Percentiles rank a stretch among this genome's conserved stretches.
Evolutionary conservation across 495 filamentous ascomycete species (phyloP).

Genomic region (Lophiostoma macrostomum): DNA sequence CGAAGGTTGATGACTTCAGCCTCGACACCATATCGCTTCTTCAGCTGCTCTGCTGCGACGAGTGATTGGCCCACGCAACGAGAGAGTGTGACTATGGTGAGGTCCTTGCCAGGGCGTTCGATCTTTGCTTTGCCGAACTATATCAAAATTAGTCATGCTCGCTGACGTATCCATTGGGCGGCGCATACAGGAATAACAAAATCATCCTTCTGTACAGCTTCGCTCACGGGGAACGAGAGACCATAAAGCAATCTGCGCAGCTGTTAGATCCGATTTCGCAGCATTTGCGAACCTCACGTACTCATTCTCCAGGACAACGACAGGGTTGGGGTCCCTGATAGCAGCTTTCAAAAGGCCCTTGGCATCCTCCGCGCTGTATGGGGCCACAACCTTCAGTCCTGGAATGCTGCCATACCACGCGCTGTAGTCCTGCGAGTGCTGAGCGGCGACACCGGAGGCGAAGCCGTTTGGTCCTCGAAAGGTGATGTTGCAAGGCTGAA

Average conservation of each 20-base stretch:
- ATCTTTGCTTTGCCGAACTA: slow-evolving; percentile 95
- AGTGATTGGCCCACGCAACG: slow-evolving; percentile 93
- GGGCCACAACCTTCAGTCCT: slow-evolving; percentile 91
- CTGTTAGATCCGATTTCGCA: slow-evolving; percentile 27
- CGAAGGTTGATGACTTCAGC: slow-evolving; percentile 97
- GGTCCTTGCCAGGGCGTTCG: slow-evolving; percentile 89
- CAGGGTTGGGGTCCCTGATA: slow-evolving; percentile 96
- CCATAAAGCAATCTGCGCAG: slow-evolving; percentile 77
- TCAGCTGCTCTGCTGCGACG: slow-evolving; percentile 79
- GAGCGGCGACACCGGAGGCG: slow-evolving; percentile 88
- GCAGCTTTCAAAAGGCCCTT: slow-evolving; percentile 97
- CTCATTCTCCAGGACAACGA: slow-evolving; percentile 95
- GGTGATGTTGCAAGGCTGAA: slow-evolving; percentile 98
- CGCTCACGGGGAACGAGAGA: slow-evolving; percentile 90
- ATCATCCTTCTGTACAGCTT: slow-evolving; percentile 89
- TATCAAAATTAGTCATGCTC: slow-evolving; percentile 32
- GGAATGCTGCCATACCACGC: slow-evolving; percentile 99
- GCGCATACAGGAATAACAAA: slow-evolving; percentile 73
- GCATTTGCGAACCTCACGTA: slow-evolving; percentile 40
- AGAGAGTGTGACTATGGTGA: slow-evolving; percentile 92
- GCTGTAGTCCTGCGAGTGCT: slow-evolving; percentile 97
- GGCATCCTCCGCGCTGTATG: slow-evolving; percentile 95
- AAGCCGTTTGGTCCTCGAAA: slow-evolving; percentile 99
- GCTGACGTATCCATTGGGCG: background rate
- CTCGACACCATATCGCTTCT: slow-evolving; percentile 94